Base-by-base conservation (phyloP, 441 rosid species). In the Geranium incanum region DNA sequence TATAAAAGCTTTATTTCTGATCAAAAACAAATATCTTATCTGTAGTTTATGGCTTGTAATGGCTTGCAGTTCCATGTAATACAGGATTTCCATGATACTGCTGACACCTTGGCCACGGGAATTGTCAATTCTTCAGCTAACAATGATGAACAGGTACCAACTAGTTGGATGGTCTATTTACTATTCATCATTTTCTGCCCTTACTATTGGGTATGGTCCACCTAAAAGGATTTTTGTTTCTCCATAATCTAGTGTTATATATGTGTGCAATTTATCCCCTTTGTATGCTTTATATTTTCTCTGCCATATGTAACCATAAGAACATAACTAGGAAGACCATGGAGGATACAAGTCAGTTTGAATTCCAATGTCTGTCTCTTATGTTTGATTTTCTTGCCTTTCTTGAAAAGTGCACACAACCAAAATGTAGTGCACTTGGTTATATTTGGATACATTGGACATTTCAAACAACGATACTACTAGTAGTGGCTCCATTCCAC, bases 61-160 rank as follows among this genome's bases (percentile, higher is more conserved):
- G 63, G 59, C 63, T 52, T 78, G 71, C 59, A 19, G 69, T 52
- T 57, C 70, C 65, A 13, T 73, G 74, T 18, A 43, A 59, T 65
- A 55, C 84, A 86, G 90, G 86, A 79, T 78, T 79, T 86, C 78
- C 81, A 71, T 68, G 87, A 81, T 73, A 73, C 77, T 63, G 72
- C 75, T 21, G 88, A 80, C 77, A 76, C 79, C 11, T 70, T 85
- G 76, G 84, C 87, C 36, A 68, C 81, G 79, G 80, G 75, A 68
- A 78, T 79, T 70, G 82, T 81, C 63, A 80, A 78, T 75, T 83
- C 89, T 68, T 77, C 92, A 19, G 89, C 75, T n/a, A 87, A 84
- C 80, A 88, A 86, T 67, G 93, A 86, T 71, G 92, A 84, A 55
- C 89, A 84, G 92, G 90, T 87, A 76, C 65, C 8, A 23, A 64